These are phyloP conservation scores for Mycena floridula DNA, from an alignment of 768 basidiomycete species.

Conservation along the genomic window DNA sequence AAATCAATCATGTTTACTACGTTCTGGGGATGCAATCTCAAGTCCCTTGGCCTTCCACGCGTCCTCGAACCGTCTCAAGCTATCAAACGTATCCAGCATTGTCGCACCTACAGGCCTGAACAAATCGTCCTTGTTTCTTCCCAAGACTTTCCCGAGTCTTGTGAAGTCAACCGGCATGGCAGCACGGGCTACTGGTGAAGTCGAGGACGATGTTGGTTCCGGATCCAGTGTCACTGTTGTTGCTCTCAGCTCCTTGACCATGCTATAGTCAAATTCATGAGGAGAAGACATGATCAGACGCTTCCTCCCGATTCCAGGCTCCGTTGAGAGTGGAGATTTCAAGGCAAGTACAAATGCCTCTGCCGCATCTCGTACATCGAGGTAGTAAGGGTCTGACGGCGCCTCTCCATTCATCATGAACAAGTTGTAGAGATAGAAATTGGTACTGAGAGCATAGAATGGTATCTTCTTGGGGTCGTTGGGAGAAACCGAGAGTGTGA, in stretches of 20 bases:
- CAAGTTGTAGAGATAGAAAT: slow-evolving; percentile 1
- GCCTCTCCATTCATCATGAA: not conserved
- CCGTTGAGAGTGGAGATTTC: not conserved
- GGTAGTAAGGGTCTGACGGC: not conserved
- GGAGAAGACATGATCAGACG: not conserved
- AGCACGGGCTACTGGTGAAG: not conserved
- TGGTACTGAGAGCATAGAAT: slow-evolving; percentile 1
- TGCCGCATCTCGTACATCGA: not conserved
- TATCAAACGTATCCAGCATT: slow-evolving; percentile 11
- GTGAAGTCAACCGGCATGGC: not conserved
- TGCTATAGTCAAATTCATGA: not conserved
- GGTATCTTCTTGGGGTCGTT: not conserved
- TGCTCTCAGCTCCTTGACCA: not conserved
- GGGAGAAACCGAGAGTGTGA: slow-evolving; percentile 1
- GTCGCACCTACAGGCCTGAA: slow-evolving; percentile 8
- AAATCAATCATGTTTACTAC: too few species aligned
- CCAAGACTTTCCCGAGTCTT: not conserved
- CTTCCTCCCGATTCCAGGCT: not conserved
- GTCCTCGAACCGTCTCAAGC: slow-evolving; percentile 10
- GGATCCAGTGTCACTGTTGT: not conserved
- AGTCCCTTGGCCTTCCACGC: slow-evolving; percentile 13
- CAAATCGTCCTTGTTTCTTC: not conserved
- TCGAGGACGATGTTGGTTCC: not conserved
- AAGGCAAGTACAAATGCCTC: not conserved
- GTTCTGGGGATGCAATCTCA: too few species aligned